Evolutionary conservation across 2,329 filamentous ascomycete species (phyloP).

Genomic region (Sporothrix schenckii): DNA sequence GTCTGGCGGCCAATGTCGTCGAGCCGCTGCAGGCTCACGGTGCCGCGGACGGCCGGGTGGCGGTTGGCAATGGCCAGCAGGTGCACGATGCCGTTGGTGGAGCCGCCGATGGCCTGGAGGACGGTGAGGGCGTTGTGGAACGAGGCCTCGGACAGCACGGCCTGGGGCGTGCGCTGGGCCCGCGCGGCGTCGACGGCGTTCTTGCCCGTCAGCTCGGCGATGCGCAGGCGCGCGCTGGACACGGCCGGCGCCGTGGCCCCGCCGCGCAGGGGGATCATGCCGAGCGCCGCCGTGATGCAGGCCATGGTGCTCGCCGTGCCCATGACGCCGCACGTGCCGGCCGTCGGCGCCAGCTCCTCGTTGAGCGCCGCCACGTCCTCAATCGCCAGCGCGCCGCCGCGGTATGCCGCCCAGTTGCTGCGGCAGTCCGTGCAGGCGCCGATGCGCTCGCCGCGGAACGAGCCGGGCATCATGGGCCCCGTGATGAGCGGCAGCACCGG

Average conservation of each 20-base stretch:
- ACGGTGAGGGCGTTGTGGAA: constrained; percentile 87
- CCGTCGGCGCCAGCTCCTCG: constrained; percentile 72
- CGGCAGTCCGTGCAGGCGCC: constrained; percentile 76
- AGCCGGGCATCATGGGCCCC: constrained; percentile 74
- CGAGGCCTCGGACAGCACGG: constrained; percentile 71
- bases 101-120: constrained; percentile 79
- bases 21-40: constrained; percentile 58
- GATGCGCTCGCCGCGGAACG: constrained; percentile 63
- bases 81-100: constrained; percentile 83
- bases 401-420: constrained; percentile 71
- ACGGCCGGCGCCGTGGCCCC: constrained; percentile 79
- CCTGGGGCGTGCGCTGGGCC: constrained; percentile 68
- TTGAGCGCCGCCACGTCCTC: constrained; percentile 73
- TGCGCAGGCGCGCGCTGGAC: constrained; percentile 75
- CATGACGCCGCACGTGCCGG: constrained; percentile 87
- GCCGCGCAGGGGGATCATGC: constrained; percentile 70
- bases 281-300: constrained; percentile 78
- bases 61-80: constrained; percentile 83
- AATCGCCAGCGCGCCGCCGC: constrained; percentile 67
- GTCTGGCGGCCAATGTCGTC: constrained; percentile 77
- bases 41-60: constrained; percentile 63
- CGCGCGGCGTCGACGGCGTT: constrained; percentile 69
- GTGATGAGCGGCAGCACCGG: constrained; percentile 70
- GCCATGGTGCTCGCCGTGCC: constrained; percentile 92
- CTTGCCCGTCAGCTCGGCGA: constrained; percentile 72